Percentiles rank a stretch among this genome's conserved stretches.
phyloP scores from a whole-genome alignment of 2,329 filamentous ascomycete species.

The Paraphaeosphaeria minitans region DNA sequence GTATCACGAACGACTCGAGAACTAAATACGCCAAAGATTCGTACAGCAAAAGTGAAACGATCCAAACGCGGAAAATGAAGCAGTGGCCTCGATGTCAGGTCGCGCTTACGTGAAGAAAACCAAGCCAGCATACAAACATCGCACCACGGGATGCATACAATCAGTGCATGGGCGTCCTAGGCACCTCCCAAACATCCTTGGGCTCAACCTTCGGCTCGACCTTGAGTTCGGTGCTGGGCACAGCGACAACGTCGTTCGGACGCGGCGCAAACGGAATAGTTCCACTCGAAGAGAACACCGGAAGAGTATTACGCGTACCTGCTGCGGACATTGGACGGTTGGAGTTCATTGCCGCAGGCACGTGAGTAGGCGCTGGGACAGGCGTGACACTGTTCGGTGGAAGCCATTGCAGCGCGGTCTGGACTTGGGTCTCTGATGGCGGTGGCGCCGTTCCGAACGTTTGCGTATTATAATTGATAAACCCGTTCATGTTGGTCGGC shows the following conservation, averaged over 20 bases:
- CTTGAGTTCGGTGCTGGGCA: slow-evolving; percentile 9
- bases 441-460: slow-evolving; percentile 21
- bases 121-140: not conserved
- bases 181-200: slow-evolving; percentile 53
- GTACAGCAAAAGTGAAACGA: not conserved
- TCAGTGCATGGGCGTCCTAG: slow-evolving; percentile 49
- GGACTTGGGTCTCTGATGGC: slow-evolving; percentile 20
- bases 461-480: slow-evolving; percentile 38
- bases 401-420: slow-evolving; percentile 38
- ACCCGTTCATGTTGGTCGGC: slow-evolving; percentile 37
- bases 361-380: not conserved
- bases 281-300: slow-evolving; percentile 54
- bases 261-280: slow-evolving; percentile 42
- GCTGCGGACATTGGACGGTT: slow-evolving; percentile 33
- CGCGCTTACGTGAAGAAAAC: not conserved
- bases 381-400: slow-evolving; percentile 37
- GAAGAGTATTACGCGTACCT: slow-evolving; percentile 51
- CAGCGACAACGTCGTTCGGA: slow-evolving; percentile 19
- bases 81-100: not conserved
- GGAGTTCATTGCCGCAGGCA: slow-evolving; percentile 1
- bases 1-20: slow-evolving; percentile 8
- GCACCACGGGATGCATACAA: not conserved
- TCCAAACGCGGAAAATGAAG: not conserved
- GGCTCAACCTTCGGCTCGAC: slow-evolving; percentile 15
- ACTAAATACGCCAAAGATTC: not conserved